Evolutionary conservation across 768 basidiomycete species (phyloP).

Genomic region (Auricularia sp.): DNA sequence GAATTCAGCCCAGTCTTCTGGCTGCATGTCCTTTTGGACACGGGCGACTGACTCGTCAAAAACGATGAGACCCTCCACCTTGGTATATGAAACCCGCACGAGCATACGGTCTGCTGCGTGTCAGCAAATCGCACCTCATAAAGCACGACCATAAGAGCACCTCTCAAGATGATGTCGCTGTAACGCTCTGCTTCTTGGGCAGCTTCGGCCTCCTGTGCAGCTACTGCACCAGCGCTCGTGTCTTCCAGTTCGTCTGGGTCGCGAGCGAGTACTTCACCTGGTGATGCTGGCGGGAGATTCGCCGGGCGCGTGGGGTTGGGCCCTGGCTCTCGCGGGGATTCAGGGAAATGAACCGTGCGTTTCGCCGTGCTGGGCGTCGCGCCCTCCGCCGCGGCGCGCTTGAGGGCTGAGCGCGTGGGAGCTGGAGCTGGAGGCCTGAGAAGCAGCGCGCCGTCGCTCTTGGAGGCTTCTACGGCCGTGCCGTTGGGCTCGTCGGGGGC

Average conservation of each 20-base stretch:
- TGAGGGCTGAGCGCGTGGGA: not conserved
- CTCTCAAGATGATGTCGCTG: constrained; percentile 63
- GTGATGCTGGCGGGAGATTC: constrained; percentile 35
- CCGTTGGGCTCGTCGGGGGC: not conserved
- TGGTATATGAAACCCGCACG: constrained; percentile 60
- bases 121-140: not conserved
- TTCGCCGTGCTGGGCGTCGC: constrained; percentile 12
- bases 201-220: constrained; percentile 14
- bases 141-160: constrained; percentile 29
- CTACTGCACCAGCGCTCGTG: constrained; percentile 56
- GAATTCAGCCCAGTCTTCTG: constrained; percentile 70
- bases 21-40: constrained; percentile 45
- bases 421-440: constrained; percentile 1
- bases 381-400: constrained; percentile 9
- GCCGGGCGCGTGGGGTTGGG: not conserved
- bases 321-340: not conserved
- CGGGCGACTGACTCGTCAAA: constrained; percentile 67
- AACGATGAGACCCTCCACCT: constrained; percentile 34
- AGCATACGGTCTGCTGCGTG: constrained; percentile 71
- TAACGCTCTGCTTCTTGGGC: constrained; percentile 16
- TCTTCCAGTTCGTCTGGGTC: constrained; percentile 42
- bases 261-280: constrained; percentile 56
- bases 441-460: not conserved
- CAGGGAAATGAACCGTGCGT: constrained; percentile 15
- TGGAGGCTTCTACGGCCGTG: not conserved